Evolutionary conservation across 192 early-diverging fungal species (phyloP).

Genomic region (Entomortierella beljakovae): DNA sequence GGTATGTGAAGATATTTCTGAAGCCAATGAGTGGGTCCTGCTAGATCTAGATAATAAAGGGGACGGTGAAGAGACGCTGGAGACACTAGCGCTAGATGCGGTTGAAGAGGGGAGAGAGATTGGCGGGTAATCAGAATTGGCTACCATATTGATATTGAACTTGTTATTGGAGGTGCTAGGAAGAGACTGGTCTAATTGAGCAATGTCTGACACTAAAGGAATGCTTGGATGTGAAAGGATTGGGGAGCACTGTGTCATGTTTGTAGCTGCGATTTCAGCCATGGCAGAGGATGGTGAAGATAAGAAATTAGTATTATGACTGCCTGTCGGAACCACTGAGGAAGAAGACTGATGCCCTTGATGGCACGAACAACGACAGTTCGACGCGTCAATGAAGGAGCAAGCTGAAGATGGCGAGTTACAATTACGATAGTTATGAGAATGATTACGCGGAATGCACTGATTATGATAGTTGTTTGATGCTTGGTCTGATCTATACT

Average conservation of each 20-base stretch:
- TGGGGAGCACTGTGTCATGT: conserved; percentile 39
- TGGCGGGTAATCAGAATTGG: neutral
- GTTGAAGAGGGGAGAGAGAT: conserved; percentile 8
- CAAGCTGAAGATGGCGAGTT: conserved; percentile 23
- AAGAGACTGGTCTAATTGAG: neutral
- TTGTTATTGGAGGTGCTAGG: conserved; percentile 5
- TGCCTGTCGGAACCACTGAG: neutral
- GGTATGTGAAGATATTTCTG: neutral
- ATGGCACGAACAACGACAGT: conserved; percentile 13
- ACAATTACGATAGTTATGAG: conserved; percentile 7
- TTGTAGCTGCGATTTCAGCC: conserved; percentile 8
- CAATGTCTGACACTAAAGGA: conserved; percentile 6
- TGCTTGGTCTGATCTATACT: neutral
- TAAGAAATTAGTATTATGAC: neutral
- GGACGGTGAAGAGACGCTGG: neutral
- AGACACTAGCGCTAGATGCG: neutral
- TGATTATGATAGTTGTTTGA: neutral
- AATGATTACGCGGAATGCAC: neutral
- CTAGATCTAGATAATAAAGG: conserved; percentile 5
- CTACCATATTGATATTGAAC: neutral
- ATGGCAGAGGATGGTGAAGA: neutral
- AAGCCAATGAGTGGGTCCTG: neutral
- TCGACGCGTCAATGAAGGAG: conserved; percentile 15
- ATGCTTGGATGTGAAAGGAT: conserved; percentile 16
- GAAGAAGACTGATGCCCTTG: neutral